Evolutionary conservation across 768 basidiomycete species (phyloP).

Genomic region (Lentinula raphanica): DNA sequence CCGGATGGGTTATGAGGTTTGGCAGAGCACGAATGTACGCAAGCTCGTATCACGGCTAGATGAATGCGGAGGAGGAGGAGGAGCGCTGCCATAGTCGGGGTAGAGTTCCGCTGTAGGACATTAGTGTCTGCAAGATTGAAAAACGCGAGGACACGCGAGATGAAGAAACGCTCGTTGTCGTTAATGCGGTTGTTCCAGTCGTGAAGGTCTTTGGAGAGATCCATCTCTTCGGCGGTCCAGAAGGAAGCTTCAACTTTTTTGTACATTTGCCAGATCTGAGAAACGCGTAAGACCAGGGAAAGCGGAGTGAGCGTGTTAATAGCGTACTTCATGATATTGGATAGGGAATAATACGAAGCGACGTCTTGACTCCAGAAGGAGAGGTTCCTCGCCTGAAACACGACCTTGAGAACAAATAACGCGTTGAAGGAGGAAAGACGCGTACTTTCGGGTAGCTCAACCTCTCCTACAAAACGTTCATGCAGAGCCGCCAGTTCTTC

Average conservation of each 20-base stretch:
- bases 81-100: no score
- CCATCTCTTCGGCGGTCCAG: slow-evolving; percentile 61
- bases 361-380: slow-evolving; percentile 54
- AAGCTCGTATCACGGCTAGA: no score
- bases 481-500: slow-evolving; percentile 25
- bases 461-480: slow-evolving; percentile 60
- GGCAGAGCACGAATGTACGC: slow-evolving; percentile 35
- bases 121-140: no score
- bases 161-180: slow-evolving; percentile 56
- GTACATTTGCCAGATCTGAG: slow-evolving; percentile 64
- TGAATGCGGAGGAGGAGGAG: no score
- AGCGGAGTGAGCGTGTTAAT: neutral
- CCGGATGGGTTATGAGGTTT: slow-evolving; percentile 12
- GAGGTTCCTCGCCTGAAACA: slow-evolving; percentile 45
- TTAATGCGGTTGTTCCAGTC: slow-evolving; percentile 56
- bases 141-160: slow-evolving; percentile 65
- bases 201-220: slow-evolving; percentile 53
- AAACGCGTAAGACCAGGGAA: neutral
- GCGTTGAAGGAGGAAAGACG: neutral
- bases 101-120: no score
- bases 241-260: slow-evolving; percentile 63
- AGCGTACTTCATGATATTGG: slow-evolving; percentile 45
- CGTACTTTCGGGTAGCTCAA: slow-evolving; percentile 58
- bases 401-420: neutral
- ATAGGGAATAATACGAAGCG: slow-evolving; percentile 77